Conservation (phyloP, 371 early-diverging fungal species). For the Mucor irregularis region DNA sequence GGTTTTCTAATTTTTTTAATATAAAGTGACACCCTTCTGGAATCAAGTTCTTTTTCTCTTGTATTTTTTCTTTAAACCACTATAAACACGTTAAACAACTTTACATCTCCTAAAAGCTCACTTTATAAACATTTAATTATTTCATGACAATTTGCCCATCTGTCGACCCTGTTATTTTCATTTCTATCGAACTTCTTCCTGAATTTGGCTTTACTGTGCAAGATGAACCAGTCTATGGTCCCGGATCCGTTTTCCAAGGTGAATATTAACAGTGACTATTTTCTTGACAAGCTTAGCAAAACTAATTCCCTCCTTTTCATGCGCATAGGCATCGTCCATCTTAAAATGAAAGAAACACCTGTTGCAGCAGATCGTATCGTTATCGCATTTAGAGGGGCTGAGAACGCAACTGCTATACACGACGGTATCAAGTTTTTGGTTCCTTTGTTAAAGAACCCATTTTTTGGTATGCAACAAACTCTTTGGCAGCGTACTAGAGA, state of each 20-base stretch:
- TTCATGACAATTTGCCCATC: conserved; percentile 19
- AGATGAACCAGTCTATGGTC: conserved; percentile 40
- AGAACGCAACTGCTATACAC: conserved; percentile 22
- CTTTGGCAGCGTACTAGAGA: conserved; percentile 36
- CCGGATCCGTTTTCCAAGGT: conserved; percentile 51
- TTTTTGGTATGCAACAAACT: conserved; percentile 37
- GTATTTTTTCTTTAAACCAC: not conserved
- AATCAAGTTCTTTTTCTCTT: not conserved
- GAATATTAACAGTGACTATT: too few species aligned
- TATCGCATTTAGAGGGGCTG: conserved; percentile 32
- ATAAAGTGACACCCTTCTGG: conserved; percentile 1
- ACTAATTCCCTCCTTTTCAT: too few species aligned
- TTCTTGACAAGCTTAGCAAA: too few species aligned
- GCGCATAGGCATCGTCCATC: conserved; percentile 35
- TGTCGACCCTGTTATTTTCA: conserved; percentile 6
- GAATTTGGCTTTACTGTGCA: conserved; percentile 44
- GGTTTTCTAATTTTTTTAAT: not conserved
- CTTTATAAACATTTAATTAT: not conserved
- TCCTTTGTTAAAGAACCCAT: conserved; percentile 12
- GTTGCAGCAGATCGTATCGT: conserved; percentile 26
- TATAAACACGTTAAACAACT: not conserved
- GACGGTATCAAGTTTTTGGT: conserved; percentile 22
- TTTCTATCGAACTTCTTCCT: conserved; percentile 36
- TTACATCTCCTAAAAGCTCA: not conserved
- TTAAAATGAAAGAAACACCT: conserved; percentile 16